phyloP scores from a whole-genome alignment of 768 basidiomycete species.

The Russula olivacea region DNA sequence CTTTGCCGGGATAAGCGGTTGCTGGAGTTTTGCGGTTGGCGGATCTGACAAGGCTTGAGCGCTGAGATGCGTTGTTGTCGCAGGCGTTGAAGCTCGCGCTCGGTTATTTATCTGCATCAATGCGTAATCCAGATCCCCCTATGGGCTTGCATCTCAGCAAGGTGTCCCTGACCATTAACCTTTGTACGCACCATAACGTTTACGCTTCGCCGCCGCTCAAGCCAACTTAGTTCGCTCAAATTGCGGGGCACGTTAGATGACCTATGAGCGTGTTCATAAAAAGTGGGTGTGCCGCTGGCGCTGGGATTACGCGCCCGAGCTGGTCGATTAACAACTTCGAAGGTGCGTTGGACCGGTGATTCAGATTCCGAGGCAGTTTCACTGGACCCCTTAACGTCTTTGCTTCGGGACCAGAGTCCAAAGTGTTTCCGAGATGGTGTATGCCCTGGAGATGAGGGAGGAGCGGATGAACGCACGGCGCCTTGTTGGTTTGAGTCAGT shows the following conservation, averaged over 20 bases:
- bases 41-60: constrained; percentile 34
- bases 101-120: constrained; percentile 52
- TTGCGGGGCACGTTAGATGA: constrained; percentile 43
- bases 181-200: constrained; percentile 55
- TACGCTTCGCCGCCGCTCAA: constrained; percentile 64
- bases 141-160: constrained; percentile 10
- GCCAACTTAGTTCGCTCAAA: constrained; percentile 73
- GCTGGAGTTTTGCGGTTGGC: constrained; percentile 26
- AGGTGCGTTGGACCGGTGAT: constrained; percentile 34
- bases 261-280: constrained; percentile 37
- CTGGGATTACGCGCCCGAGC: constrained; percentile 50
- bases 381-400: constrained; percentile 36
- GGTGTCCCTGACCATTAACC: constrained; percentile 3
- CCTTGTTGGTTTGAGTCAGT: constrained; percentile 20
- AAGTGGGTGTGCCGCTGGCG: constrained; percentile 38
- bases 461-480: constrained; percentile 27
- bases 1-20: constrained; percentile 35
- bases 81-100: constrained; percentile 42
- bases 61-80: constrained; percentile 46
- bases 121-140: constrained; percentile 73
- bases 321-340: constrained; percentile 48
- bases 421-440: constrained; percentile 33
- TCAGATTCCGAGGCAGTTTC: constrained; percentile 33
- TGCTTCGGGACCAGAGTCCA: constrained; percentile 36
- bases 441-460: constrained; percentile 29